A percentile compares a stretch with the other conserved stretches of the same genome.
These are phyloP conservation scores for Quambalaria eucalypti DNA, from an alignment of 1,284 basidiomycete species.

Conservation along the genomic window DNA sequence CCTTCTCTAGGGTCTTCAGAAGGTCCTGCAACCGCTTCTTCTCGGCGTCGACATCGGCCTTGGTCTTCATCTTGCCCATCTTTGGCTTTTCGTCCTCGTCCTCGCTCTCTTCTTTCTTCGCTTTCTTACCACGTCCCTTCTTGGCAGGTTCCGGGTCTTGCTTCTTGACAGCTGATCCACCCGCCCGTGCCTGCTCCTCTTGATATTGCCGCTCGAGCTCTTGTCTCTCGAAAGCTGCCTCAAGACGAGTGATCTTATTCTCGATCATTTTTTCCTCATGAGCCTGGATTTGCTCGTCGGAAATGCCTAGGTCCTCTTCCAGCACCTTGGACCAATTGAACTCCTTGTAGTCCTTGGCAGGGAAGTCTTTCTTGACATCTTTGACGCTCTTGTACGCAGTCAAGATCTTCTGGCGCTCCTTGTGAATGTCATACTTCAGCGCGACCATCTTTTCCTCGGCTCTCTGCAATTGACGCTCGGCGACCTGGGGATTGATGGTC, in stretches of 20 bases:
- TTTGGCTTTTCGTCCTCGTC: slow-evolving; percentile 21
- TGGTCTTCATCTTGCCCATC: slow-evolving; percentile 24
- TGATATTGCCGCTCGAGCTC: slow-evolving; percentile 38
- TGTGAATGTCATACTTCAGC: slow-evolving; percentile 42
- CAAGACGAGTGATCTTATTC: slow-evolving; percentile 61
- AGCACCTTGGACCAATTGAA: slow-evolving; percentile 57
- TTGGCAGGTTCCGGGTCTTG: slow-evolving; percentile 9
- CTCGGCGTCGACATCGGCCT: slow-evolving; percentile 12
- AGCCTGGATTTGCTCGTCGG: slow-evolving; percentile 75
- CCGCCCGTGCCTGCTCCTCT: slow-evolving; percentile 16
- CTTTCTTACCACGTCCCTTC: slow-evolving; percentile 12
- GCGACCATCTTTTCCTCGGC: slow-evolving; percentile 17
- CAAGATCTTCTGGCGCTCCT: slow-evolving; percentile 38
- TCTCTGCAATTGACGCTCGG: background rate
- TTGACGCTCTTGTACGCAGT: slow-evolving; percentile 55
- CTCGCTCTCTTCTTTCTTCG: slow-evolving; percentile 29
- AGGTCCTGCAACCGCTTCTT: slow-evolving; percentile 51
- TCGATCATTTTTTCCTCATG: slow-evolving; percentile 64
- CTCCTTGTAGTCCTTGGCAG: slow-evolving; percentile 59
- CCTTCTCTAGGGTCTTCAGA: slow-evolving; percentile 65
- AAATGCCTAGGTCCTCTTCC: slow-evolving; percentile 76
- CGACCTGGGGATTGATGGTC: slow-evolving; percentile 34
- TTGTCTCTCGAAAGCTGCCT: slow-evolving; percentile 57
- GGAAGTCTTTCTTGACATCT: slow-evolving; percentile 55
- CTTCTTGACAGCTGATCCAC: slow-evolving; percentile 13